Evolutionary conservation across 257 asterid species (phyloP).

Genomic region (Fraxinus excelsior): DNA sequence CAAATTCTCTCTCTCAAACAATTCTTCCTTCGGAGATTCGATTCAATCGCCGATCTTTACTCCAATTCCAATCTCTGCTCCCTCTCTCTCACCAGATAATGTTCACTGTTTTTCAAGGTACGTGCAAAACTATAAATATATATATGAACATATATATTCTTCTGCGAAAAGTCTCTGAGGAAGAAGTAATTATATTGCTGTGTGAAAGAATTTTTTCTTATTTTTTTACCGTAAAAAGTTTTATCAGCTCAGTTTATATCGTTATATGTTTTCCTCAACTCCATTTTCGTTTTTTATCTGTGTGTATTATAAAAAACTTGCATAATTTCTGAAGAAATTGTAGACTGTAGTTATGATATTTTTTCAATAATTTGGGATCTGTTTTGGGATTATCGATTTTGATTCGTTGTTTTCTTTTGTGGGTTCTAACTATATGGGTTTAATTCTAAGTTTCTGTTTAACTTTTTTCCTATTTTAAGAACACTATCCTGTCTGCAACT

Average conservation of each 20-base stretch:
- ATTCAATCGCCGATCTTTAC: slow-evolving; percentile 28
- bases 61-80: slow-evolving; percentile 16
- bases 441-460: slow-evolving; percentile 4
- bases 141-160: not conserved
- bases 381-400: not conserved
- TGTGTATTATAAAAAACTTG: not conserved
- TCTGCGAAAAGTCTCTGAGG: not conserved
- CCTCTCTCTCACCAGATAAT: slow-evolving; percentile 24
- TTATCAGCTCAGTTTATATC: not conserved
- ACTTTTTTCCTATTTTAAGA: not conserved
- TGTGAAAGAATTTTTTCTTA: not conserved
- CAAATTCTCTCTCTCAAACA: slow-evolving; percentile 19
- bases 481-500: not conserved
- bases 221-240: not conserved
- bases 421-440: not conserved
- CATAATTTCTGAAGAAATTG: not conserved
- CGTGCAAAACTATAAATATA: not conserved
- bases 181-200: not conserved
- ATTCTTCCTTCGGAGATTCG: slow-evolving; percentile 14
- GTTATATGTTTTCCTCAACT: not conserved
- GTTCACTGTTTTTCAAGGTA: slow-evolving; percentile 42
- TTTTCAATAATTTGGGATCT: not conserved
- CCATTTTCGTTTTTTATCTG: not conserved
- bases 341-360: not conserved
- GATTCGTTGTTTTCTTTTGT: not conserved